Conservation (phyloP, 2,329 filamentous ascomycete species). For the Aspergillus amoenus region DNA sequence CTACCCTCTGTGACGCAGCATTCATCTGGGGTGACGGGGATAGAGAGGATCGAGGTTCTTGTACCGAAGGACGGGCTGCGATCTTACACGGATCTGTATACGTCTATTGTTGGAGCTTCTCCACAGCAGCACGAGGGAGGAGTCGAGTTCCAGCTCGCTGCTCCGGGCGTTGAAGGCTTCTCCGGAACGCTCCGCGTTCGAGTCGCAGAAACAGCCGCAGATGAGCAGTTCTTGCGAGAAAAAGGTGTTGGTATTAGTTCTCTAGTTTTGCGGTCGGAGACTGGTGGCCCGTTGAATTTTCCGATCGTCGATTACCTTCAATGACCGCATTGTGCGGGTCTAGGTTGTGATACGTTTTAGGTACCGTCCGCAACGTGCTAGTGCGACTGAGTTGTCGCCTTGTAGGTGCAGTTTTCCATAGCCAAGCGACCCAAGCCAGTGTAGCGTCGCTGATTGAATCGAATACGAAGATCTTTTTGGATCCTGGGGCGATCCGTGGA, state of each 20-base stretch:
- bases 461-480: background rate
- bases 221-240: slow-evolving; percentile 11
- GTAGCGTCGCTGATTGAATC: background rate
- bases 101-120: slow-evolving; percentile 8
- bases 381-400: background rate
- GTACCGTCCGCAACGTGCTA: background rate
- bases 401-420: background rate
- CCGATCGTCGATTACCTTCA: slow-evolving; percentile 12
- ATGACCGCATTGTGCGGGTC: background rate
- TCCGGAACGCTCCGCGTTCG: slow-evolving; percentile 7
- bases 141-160: slow-evolving; percentile 6
- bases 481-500: slow-evolving; percentile 17
- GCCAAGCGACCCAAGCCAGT: background rate
- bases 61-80: slow-evolving; percentile 1
- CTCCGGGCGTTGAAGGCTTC: slow-evolving; percentile 1
- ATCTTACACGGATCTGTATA: slow-evolving; percentile 4
- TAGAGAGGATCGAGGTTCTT: slow-evolving; percentile 12
- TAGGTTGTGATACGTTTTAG: background rate
- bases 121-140: background rate
- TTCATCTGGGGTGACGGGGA: slow-evolving; percentile 11
- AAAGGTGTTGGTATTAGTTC: slow-evolving; percentile 11
- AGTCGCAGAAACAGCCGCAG: background rate
- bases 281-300: background rate
- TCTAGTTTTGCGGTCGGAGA: slow-evolving; percentile 7
- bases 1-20: slow-evolving; percentile 2